Base-by-base conservation (phyloP, 257 asterid species). In the Sherardia arvensis region DNA sequence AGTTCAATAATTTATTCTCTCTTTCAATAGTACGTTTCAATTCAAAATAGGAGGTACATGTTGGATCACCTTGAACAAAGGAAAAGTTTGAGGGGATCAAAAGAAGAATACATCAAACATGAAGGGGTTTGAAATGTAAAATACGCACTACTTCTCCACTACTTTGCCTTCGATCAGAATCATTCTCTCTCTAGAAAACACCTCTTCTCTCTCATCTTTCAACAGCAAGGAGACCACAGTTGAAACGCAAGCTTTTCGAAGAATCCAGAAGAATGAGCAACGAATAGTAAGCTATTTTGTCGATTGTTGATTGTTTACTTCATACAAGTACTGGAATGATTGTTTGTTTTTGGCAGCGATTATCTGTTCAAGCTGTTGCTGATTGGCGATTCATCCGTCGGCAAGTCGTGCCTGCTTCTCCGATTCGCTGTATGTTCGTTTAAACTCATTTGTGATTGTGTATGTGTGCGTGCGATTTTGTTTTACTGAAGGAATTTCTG, bases 351-450 rank as follows among this genome's bases (percentile, higher is more conserved):
- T 62, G 29, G 59, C 67, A 81, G 86, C 51, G 86, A 81, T 73
- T 81, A 77, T 68, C 40, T 81, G 83, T 81, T 81, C 83, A 81
- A 81, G 70, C 75, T 81, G 36, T 69, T 81, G 77, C 67, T 81
- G 49, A 81, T 81, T 69, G 86, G 86, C 28, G 86, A 81, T 69
- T 81, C 86, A 20, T 81, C 86, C 47, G 83, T 78, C 59, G 86
- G 86, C 55, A 81, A 81, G 63, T 81, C 86, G 40, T 81, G 86
- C 70, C 86, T 81, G 64, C 81, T 81, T 62, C 81, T 81, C 66
- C 66, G 86, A 75, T 81, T 81, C 66, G 86, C 86, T 18, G 86
- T 81, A 78, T 66, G 83, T 65, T 61, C 60, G 51, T 14, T 43
- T 43, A 7, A 18, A 11, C 25, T 6, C 26, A 49, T 48, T 48